Base-by-base conservation (phyloP, 2,329 filamentous ascomycete species). In the Nothophaeocryptopus gaeumannii region DNA sequence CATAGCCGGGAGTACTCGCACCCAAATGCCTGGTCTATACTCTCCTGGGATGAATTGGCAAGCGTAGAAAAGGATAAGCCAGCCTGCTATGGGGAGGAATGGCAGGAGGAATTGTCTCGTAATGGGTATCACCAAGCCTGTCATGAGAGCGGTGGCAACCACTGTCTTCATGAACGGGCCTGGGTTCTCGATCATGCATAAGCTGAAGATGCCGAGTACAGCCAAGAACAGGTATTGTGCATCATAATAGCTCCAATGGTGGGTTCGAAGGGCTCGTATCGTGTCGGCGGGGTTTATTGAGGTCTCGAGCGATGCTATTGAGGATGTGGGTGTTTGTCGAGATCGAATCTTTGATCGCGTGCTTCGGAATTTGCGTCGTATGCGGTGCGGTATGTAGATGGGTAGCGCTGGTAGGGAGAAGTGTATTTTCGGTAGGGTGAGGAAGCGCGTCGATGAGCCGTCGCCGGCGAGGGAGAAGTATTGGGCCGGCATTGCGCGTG, bases 21-120 rank as follows among this genome's bases (percentile, higher is more conserved):
- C 92, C 88, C 90, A 96, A 63, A 96, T 96, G 55, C 89, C 86
- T 52, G 91, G 91, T 60, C 92, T 84, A 74, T 90, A 93, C 66
- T 92, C 87, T 60, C 84, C 81, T 33, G 89, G 87, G 61, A 96
- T 91, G 73, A 95, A 96, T 66, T 92, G 86, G 77, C 88, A 93
- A 57, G 86, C 85, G 70, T 93, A 96, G 74, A 96, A 96, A 69
- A 95, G 89, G 41, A 96, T 75, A 35, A 96, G 77, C 82, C 91
- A 97, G 16, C 84, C 85, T 70, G 88, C 85, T 57, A 95, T 89
- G 5, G 89, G 86, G 52, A 93, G 77, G 45, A 90, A 90, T 8
- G 92, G 91, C 36, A 96, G 77, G 67, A 96, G 89, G 70, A 96
- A 95, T 69, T 97, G 92, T 57, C 89, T 81, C 3, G 91, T 95